These are phyloP conservation scores for Lactarius deliciosus DNA, from an alignment of 768 basidiomycete genomes.

Conservation along the genomic window DNA sequence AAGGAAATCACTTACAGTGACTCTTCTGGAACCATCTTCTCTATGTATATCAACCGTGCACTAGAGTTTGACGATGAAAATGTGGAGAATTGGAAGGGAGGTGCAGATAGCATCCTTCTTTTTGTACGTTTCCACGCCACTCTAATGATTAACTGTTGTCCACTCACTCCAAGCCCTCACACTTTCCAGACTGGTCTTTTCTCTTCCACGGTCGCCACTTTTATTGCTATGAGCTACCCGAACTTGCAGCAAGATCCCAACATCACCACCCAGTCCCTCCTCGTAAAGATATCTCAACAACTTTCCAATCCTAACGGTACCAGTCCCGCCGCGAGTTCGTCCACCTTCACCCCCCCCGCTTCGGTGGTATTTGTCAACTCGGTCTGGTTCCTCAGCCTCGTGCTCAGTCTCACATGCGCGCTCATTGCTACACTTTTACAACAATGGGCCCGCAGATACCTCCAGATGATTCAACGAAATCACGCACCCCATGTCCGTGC, in stretches of 20 bases:
- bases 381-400: slow-evolving; percentile 12
- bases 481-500: not conserved
- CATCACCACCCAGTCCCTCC: not conserved
- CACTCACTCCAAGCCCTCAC: not conserved
- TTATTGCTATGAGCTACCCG: not conserved
- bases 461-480: not conserved
- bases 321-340: not conserved
- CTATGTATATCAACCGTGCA: not conserved
- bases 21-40: slow-evolving; percentile 4
- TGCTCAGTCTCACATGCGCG: not conserved
- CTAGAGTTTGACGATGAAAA: slow-evolving; percentile 4
- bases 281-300: not conserved
- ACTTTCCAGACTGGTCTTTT: not conserved
- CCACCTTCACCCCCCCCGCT: not conserved
- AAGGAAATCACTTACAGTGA: not conserved
- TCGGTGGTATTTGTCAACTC: slow-evolving; percentile 2
- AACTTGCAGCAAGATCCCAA: not conserved
- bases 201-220: not conserved
- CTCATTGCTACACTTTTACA: slow-evolving; percentile 7
- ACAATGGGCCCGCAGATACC: slow-evolving; percentile 13
- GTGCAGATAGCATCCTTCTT: slow-evolving; percentile 3
- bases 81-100: not conserved
- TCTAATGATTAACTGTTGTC: not conserved
- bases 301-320: not conserved
- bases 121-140: not conserved